phyloP scores from a whole-genome alignment of 306 rosid genomes.

The Glycine latifolia region DNA sequence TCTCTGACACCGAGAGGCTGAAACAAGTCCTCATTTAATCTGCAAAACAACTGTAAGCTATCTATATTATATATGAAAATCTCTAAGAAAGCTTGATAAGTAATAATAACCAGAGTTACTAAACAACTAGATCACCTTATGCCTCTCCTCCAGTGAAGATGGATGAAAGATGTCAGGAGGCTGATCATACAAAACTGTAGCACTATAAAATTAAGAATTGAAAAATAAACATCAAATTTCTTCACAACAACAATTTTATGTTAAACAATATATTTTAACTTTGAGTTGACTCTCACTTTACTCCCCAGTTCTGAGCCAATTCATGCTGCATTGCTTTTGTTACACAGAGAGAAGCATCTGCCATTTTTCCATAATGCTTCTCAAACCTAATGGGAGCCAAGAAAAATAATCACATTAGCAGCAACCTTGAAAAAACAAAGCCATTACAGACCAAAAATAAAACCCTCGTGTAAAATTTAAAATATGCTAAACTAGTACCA shows the following conservation, averaged over 20 bases:
- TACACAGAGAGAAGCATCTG: slow-evolving; percentile 89
- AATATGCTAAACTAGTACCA: slow-evolving; percentile 66
- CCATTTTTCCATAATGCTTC: slow-evolving; percentile 85
- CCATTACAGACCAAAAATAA: slow-evolving; percentile 28
- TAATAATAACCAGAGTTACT: slow-evolving; percentile 33
- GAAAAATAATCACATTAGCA: slow-evolving; percentile 40
- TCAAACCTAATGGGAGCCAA: slow-evolving; percentile 70
- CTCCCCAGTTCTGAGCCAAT: slow-evolving; percentile 96
- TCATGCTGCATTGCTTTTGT: slow-evolving; percentile 98
- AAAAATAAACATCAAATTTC: slow-evolving; percentile 37
- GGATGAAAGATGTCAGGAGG: slow-evolving; percentile 93
- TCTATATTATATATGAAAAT: slow-evolving; percentile 43
- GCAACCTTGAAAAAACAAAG: slow-evolving; percentile 41
- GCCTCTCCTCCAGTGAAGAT: slow-evolving; percentile 80
- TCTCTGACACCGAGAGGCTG: slow-evolving; percentile 75
- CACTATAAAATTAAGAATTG: slow-evolving; percentile 47
- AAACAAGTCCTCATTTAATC: slow-evolving; percentile 66
- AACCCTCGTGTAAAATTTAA: slow-evolving; percentile 17
- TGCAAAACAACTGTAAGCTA: slow-evolving; percentile 72
- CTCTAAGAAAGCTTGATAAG: slow-evolving; percentile 13
- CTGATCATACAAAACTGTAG: slow-evolving; percentile 85
- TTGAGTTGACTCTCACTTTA: slow-evolving; percentile 69
- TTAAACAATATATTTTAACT: slow-evolving; percentile 37
- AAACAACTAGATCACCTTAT: slow-evolving; percentile 66
- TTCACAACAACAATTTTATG: slow-evolving; percentile 5